Evolutionary conservation across 345 rosid species (phyloP).

Genomic region (Syzygium jambos): DNA sequence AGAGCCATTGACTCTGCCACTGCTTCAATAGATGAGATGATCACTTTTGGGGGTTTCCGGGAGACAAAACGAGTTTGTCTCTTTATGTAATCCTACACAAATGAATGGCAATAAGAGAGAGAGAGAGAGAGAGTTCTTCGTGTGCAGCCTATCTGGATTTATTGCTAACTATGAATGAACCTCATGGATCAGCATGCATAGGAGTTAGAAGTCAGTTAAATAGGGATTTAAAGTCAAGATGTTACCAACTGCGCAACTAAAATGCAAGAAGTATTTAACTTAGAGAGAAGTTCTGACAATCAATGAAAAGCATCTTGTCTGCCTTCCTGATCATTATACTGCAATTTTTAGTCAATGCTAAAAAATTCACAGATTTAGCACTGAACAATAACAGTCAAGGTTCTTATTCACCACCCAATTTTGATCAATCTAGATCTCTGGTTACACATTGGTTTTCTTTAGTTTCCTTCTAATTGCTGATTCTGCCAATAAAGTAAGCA

Average conservation of each 20-base stretch:
- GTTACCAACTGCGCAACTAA: not conserved
- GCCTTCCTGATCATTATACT: not conserved
- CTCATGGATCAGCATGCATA: not conserved
- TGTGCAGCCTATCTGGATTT: not conserved
- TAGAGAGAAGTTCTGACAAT: not conserved
- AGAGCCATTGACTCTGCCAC: constrained; percentile 59
- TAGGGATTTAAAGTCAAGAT: not conserved
- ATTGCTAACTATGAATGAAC: not conserved
- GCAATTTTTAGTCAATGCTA: not conserved
- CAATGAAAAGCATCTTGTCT: not conserved
- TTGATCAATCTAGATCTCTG: not conserved
- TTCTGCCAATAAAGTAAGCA: not conserved
- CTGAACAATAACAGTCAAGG: not conserved
- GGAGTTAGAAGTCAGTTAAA: not conserved
- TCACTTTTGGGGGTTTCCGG: constrained; percentile 45
- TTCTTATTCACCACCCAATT: not conserved
- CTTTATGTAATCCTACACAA: constrained; percentile 56
- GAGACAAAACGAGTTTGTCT: constrained; percentile 85
- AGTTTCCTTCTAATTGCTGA: not conserved
- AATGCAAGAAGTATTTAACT: not conserved
- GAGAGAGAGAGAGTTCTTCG: not conserved
- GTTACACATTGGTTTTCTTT: not conserved
- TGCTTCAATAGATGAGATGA: constrained; percentile 59
- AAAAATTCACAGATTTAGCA: not conserved
- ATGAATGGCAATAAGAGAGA: not conserved